Evolutionary conservation across 441 rosid species (phyloP), one percentile per base, ranked within the genome.

Genomic region (Macaranga tanarius): DNA sequence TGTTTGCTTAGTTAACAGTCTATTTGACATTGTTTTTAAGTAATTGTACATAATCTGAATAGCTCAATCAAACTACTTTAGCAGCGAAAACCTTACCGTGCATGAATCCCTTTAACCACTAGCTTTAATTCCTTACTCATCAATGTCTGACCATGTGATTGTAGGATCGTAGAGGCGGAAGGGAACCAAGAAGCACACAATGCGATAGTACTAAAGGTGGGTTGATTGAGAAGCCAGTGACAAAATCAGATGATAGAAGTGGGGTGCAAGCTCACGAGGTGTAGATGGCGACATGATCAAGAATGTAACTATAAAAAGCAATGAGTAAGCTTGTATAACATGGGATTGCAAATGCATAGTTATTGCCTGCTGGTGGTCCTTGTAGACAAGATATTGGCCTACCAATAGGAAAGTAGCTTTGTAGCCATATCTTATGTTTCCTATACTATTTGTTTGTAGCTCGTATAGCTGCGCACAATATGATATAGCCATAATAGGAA

Each of bases 91-190:
- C 40, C 6, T 23, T 16, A 10, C 9, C 48, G n/a, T 26, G n/a
- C 5, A 47, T n/a, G 50, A 44, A 34, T 25, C 20, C 13, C 19
- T 59, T 59, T 7, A 5, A 10, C 62, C 52, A 20, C 31, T 20
- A 50, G 60, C 58, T 9, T 61, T 34, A 52, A n/a, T 66, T 72
- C 5, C 3, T 66, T 9, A 10, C 42, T 56, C 28, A n/a, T 67
- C 47, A 26, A 47, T 52, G 60, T 71, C 22, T 40, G 26, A 62
- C 31, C 62, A 74, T 71, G 62, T 71, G 73, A 50, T 72, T 80
- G 55, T 79, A 88, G 92, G 92, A 88, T 69, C 75, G 78, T 26
- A 79, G 79, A 83, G 83, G 73, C 25, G 84, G 77, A 75, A 86
- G 70, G 73, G 86, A 73, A 17, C 26, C 73, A 9, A 84, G 71